phyloP scores from a whole-genome alignment of 1,139 yeast species.

The Chernovozyma aurita region DNA sequence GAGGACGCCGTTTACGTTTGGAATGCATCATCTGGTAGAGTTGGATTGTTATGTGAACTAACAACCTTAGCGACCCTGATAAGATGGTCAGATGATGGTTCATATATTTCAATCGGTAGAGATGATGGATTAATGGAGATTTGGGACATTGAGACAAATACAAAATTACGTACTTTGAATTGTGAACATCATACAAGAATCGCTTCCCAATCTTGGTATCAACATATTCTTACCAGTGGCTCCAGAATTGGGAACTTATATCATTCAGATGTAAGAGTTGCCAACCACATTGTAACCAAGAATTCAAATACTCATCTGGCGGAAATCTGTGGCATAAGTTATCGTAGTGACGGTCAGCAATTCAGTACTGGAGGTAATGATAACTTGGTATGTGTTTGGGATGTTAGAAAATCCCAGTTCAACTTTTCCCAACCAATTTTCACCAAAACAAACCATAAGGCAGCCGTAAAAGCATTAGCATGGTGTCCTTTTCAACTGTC shows the following conservation, averaged over 20 bases:
- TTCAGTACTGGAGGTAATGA: slow-evolving; percentile 95
- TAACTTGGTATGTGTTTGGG: slow-evolving; percentile 93
- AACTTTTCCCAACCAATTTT: slow-evolving; percentile 52
- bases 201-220: slow-evolving; percentile 84
- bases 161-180: slow-evolving; percentile 73
- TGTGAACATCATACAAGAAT: slow-evolving; percentile 65
- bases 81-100: slow-evolving; percentile 90
- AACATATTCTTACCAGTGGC: slow-evolving; percentile 78
- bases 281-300: slow-evolving; percentile 65
- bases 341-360: slow-evolving; percentile 80
- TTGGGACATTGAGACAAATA: slow-evolving; percentile 85
- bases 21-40: slow-evolving; percentile 86
- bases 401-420: slow-evolving; percentile 57
- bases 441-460: slow-evolving; percentile 75
- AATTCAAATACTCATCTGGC: slow-evolving; percentile 60
- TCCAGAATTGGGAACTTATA: slow-evolving; percentile 78
- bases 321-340: slow-evolving; percentile 90
- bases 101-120: slow-evolving; percentile 79
- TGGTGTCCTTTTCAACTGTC: slow-evolving; percentile 92
- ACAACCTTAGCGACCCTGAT: slow-evolving; percentile 62
- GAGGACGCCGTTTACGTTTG: slow-evolving; percentile 84
- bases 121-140: slow-evolving; percentile 84
- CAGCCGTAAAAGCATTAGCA: slow-evolving; percentile 93
- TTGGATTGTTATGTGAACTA: slow-evolving; percentile 64
- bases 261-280: slow-evolving; percentile 90